Base-by-base conservation (phyloP, 2,329 filamentous ascomycete species). In the Colletotrichum nymphaeae region DNA sequence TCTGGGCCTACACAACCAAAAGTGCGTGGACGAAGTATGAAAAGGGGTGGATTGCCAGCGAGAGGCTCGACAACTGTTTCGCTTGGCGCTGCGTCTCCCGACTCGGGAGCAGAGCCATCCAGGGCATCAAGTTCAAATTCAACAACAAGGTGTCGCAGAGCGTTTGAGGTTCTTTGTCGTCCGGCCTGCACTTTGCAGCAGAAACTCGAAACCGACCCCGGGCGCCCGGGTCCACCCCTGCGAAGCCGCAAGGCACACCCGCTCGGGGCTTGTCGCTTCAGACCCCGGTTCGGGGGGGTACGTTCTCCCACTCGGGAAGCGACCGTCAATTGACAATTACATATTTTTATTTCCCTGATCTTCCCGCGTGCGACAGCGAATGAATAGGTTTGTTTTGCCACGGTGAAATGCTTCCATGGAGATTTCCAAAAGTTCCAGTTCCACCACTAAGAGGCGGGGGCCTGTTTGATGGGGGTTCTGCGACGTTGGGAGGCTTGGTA, bases 101-200 rank as follows among this genome's bases (percentile, higher is more conserved):
- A n/a, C n/a, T 60, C 66, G 65, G 60, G 55, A 69, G 70, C 60
- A 46, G n/a, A 63, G 58, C 58, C 37, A 69, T 64, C 66, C 66
- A 42, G 37, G 37, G 37, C 37, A 16, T 14, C 37, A 19, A 42
- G 14, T 60, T 30, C 35, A 7, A 42, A 14, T 56, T 30, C 53
- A 16, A 57, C 42, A 53, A 73, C 46, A 73, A 57, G 66, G 67
- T 73, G 60, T 73, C 67, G 67, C 67, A 73, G 66, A 32, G 42
- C 55, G 71, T 73, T 73, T 73, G 71, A 70, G 71, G 71, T 70
- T 73, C 26, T 16, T 42, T 5, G 37, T 16, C 37, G 14, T 16
- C 70, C 30, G 60, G 32, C 67, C 42, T n/a, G 42, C 16, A 16
- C 37, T 16, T 16, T 42, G 14, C 37, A 42, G 16, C 14, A 16